Base-by-base conservation (phyloP, 176 grass and related monocot genomes). In the Triticum aestivum region DNA sequence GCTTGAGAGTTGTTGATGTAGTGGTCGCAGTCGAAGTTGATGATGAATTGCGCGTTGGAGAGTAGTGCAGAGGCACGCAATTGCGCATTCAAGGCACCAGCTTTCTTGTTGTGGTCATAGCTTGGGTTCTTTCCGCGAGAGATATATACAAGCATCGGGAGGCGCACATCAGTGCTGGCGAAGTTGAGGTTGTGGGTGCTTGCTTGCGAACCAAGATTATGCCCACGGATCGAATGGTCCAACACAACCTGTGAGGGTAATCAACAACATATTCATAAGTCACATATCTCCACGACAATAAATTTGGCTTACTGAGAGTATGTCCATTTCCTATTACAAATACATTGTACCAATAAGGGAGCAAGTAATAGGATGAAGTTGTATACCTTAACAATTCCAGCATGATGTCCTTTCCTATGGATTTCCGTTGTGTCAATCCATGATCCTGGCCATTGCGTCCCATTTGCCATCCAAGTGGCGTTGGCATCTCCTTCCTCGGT, bases 1-100 rank as follows among this genome's bases (percentile, higher is more conserved):
- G 88, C 78, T 6, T 81, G 49, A 3, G 83, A 82, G 20, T 82
- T 39, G 78, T 82, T 82, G 71, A 90, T 71, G 83, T 90, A 86
- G 88, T 90, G 88, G 63, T 90, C 88, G 47, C 88, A 90, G 63
- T 90, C 88, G 1, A 90, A 71, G 83, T 82, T 90, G 61, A 90
- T 82, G 35, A 77, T n/a, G 51, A 86, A 86, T 8, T 73, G 71
- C 0, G 83, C 71, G 5, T 90, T 90, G 21, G 88, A 52, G 4
- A 90, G 78, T 13, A 86, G 13, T 2, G 69, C 88, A 0, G 88
- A 89, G 6, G 33, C 10, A 1, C 69, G 77, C 5, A 86, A n/a
- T 38, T 81, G 78, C 5, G 83, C 69, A 38, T 89, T 89, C 83
- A 89, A 9, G 42, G 69, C 69, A 1, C 87, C 87, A 0, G 87